Conservation (phyloP, 257 asterid species). For the Fraxinus quadrangulata region DNA sequence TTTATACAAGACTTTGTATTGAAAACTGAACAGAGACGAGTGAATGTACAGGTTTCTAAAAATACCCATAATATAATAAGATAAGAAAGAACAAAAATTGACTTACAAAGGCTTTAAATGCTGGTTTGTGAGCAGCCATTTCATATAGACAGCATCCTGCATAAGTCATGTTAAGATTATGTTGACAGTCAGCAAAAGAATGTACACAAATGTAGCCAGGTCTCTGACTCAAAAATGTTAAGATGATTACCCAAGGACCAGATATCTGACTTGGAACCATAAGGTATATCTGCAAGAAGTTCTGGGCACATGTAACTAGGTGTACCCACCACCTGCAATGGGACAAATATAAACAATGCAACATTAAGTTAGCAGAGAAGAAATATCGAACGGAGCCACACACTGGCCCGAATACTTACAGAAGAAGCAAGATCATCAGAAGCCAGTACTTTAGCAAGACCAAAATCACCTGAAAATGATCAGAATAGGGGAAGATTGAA, state of each 20-base stretch:
- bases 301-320: slow-evolving; percentile 99
- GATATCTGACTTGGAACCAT: slow-evolving; percentile 95
- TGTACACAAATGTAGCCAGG: slow-evolving; percentile 18
- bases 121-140: slow-evolving; percentile 84
- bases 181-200: slow-evolving; percentile 22
- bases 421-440: slow-evolving; percentile 98
- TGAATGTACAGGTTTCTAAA: neutral
- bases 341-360: neutral
- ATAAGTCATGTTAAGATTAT: slow-evolving; percentile 13
- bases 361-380: neutral
- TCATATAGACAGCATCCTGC: slow-evolving; percentile 94
- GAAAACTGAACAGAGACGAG: neutral
- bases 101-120: slow-evolving; percentile 97
- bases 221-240: slow-evolving; percentile 14
- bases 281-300: slow-evolving; percentile 99
- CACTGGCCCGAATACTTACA: slow-evolving; percentile 51
- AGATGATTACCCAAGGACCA: slow-evolving; percentile 86
- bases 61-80: slow-evolving; percentile 2
- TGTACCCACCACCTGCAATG: slow-evolving; percentile 91
- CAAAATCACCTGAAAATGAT: slow-evolving; percentile 82
- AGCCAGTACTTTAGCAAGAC: slow-evolving; percentile 90
- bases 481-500: slow-evolving; percentile 18
- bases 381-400: slow-evolving; percentile 8
- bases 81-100: slow-evolving; percentile 6
- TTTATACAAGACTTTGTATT: neutral